A percentile compares a stretch with the other conserved stretches of the same genome.
These are phyloP conservation scores for Capronia americana DNA, from an alignment of 2,329 filamentous ascomycete species.

Conservation along the genomic window DNA sequence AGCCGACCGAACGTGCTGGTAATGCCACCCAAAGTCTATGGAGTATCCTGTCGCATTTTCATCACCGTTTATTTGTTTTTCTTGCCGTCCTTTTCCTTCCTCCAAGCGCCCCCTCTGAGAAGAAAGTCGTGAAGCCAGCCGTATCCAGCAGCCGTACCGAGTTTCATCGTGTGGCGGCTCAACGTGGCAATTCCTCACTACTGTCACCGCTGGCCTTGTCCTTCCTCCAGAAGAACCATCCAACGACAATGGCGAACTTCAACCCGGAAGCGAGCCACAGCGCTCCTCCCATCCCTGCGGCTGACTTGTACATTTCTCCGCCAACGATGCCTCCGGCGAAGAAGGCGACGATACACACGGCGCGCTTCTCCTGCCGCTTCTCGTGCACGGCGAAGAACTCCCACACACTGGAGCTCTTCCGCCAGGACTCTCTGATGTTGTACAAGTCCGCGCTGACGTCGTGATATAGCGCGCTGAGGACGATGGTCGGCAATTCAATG, in stretches of 20 bases:
- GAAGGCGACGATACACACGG: constrained; percentile 47
- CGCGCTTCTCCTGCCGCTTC: constrained; percentile 40
- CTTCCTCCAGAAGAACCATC: constrained; percentile 49
- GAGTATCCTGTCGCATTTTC: background rate
- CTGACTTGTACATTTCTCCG: constrained; percentile 51
- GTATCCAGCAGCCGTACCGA: background rate
- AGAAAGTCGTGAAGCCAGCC: background rate
- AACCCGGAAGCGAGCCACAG: constrained; percentile 52
- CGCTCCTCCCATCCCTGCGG: constrained; percentile 51
- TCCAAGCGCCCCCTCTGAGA: background rate
- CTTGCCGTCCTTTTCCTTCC: background rate
- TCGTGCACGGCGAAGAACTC: constrained; percentile 40
- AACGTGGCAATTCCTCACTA: background rate
- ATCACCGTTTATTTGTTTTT: background rate
- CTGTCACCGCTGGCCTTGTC: constrained; percentile 12
- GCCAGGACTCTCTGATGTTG: constrained; percentile 43
- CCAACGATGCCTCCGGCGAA: constrained; percentile 51
- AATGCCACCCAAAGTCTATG: background rate
- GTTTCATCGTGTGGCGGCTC: background rate
- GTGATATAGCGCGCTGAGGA: constrained; percentile 55
- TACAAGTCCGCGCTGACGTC: constrained; percentile 53
- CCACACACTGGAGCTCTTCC: constrained; percentile 48
- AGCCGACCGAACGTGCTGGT: background rate
- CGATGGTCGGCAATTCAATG: constrained; percentile 55
- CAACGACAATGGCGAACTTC: constrained; percentile 48